phyloP scores from a whole-genome alignment of 192 early-diverging fungal species.

The Globomyces pollinis-pini region DNA sequence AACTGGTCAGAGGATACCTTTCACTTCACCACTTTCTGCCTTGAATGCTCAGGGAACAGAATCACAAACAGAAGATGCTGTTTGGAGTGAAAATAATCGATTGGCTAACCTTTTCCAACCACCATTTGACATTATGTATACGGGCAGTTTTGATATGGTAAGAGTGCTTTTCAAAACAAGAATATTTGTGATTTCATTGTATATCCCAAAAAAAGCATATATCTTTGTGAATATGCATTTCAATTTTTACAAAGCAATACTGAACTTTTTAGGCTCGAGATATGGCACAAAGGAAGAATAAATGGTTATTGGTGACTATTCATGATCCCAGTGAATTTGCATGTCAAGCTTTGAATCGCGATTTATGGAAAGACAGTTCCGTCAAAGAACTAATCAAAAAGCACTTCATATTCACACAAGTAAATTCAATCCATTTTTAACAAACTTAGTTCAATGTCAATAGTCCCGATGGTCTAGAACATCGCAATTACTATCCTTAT shows the following conservation, averaged over 20 bases:
- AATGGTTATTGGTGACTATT: conserved; percentile 83
- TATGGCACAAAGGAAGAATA: conserved; percentile 47
- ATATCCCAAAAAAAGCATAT: too few relatives aligned
- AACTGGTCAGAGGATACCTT: neutral
- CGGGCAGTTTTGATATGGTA: conserved; percentile 63
- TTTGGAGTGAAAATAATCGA: conserved; percentile 6
- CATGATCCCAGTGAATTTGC: conserved; percentile 77
- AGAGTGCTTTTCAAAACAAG: too few relatives aligned
- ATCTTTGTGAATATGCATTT: too few relatives aligned
- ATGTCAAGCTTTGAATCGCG: conserved; percentile 86
- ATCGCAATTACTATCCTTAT: conserved; percentile 67
- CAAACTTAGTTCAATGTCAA: conserved; percentile 43
- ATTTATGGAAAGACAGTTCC: conserved; percentile 75
- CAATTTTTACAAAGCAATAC: conserved; percentile 22
- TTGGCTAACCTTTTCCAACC: conserved; percentile 73
- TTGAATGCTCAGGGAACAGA: neutral
- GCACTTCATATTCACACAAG: conserved; percentile 83
- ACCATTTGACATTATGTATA: conserved; percentile 81
- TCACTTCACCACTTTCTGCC: neutral
- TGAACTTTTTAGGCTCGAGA: too few relatives aligned
- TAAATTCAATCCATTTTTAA: too few relatives aligned
- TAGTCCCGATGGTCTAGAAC: conserved; percentile 61
- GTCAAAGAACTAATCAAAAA: conserved; percentile 68
- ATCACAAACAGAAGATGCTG: neutral
- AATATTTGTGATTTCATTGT: too few relatives aligned